Conservation (phyloP, 495 filamentous ascomycete species). For the Hyaloscypha variabilis region DNA sequence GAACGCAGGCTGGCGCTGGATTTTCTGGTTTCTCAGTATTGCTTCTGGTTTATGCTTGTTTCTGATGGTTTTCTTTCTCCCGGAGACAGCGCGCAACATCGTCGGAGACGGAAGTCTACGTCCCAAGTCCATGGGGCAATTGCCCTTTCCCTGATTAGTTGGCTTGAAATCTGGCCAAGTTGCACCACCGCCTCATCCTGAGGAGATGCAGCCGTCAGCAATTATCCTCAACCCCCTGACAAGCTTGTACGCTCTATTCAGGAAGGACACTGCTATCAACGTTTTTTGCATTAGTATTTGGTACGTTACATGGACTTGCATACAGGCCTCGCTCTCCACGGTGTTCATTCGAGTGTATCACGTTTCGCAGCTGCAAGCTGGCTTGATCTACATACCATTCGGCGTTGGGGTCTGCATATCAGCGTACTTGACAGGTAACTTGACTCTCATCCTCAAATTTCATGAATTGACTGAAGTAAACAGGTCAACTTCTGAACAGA, state of each 20-base stretch:
- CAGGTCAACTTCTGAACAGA: conserved; percentile 28
- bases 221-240: too few relatives aligned
- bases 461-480: too few relatives aligned
- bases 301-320: too few relatives aligned
- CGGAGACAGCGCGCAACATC: conserved; percentile 29
- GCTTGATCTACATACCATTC: conserved; percentile 39
- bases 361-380: conserved; percentile 51
- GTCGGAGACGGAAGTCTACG: conserved; percentile 19
- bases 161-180: too few relatives aligned
- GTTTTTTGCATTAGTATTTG: too few relatives aligned
- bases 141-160: too few relatives aligned
- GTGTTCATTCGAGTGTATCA: conserved; percentile 58
- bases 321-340: conserved; percentile 4
- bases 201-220: too few relatives aligned
- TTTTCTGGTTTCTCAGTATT: conserved; percentile 52
- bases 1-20: conserved; percentile 41
- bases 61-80: conserved; percentile 34
- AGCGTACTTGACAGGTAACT: conserved; percentile 33
- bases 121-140: too few relatives aligned
- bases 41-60: conserved; percentile 34
- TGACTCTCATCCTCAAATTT: too few relatives aligned
- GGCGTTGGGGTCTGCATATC: conserved; percentile 32
- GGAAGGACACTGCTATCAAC: too few relatives aligned
- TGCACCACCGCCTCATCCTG: too few relatives aligned
- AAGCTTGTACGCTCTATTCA: too few relatives aligned